Evolutionary conservation across 169 alveolate genomes (phyloP), one percentile per base, ranked within the genome.

Genomic region (Cryptosporidium felis): DNA sequence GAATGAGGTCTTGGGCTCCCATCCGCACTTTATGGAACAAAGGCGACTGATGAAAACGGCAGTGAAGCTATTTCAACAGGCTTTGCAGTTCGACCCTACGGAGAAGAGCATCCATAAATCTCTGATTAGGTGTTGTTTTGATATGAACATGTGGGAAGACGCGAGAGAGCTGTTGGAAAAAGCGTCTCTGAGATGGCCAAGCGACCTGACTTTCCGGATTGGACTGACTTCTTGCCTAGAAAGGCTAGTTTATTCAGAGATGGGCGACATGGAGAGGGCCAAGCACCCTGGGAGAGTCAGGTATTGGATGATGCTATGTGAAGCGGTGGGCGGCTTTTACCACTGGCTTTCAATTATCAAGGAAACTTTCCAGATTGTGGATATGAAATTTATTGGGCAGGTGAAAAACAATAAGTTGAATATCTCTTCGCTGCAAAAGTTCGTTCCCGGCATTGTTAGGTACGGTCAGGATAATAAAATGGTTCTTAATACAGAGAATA

Each of bases 191-290:
- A 74, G 85, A 12, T 74, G 85, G 85, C 85, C 85, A 4, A 34
- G 85, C 41, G 85, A 74, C 30, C 5, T 74, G 44, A 49, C 74
- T 10, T 74, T 74, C 41, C 51, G 65, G 46, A 74, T 74, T 36
- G 85, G 85, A 4, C 67, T 74, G 6, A 53, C 85, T 1, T 74
- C 51, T 23, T 74, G 85, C 56, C 23, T 74, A 21, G 85, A 74
- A 21, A 49, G 67, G 16, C 67, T 74, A 14, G 67, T 74, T 9
- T 74, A 74, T 26, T 74, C 85, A 0, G 85, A 74, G 28, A 74
- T 74, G 85, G 85, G 85, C 6, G 85, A 74, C 41, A 74, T 74
- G 85, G 85, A 74, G 44, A 49, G 85, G 18, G 85, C 85, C 21
- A 74, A 74, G 28, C 85, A 74, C 40, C 85, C 85, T 23, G 85